phyloP scores from a whole-genome alignment of 1,139 yeast species.

The Magnusiomyces paraingens region DNA sequence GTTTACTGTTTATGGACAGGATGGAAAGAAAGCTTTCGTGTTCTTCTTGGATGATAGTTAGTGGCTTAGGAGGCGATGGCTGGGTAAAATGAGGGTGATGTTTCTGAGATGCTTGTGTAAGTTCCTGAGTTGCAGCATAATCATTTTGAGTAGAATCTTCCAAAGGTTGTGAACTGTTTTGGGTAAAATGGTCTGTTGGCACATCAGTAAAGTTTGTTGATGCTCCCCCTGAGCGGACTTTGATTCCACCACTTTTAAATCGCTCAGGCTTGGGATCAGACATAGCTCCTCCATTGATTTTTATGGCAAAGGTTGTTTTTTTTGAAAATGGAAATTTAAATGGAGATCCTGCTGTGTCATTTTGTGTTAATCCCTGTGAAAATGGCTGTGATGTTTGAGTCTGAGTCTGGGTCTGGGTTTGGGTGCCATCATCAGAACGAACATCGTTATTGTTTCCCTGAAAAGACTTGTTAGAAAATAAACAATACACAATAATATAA shows the following conservation, averaged over 20 bases:
- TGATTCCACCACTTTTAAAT: neutral
- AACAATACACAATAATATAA: neutral
- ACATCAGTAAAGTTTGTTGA: neutral
- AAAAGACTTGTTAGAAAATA: neutral
- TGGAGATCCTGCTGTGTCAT: neutral
- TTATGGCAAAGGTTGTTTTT: neutral
- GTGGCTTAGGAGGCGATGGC: neutral
- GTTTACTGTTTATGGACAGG: no score
- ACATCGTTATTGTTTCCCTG: neutral
- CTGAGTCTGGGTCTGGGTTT: constrained; percentile 2
- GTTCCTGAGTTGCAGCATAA: neutral
- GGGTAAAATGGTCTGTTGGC: neutral
- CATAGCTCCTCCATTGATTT: neutral
- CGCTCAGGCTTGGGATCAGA: neutral
- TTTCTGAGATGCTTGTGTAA: neutral
- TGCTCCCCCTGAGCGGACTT: neutral
- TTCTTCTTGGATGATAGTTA: neutral
- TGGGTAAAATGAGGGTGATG: neutral
- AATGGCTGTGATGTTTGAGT: constrained; percentile 5
- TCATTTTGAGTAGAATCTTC: neutral
- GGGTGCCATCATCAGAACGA: neutral
- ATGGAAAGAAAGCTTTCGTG: neutral
- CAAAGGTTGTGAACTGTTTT: neutral
- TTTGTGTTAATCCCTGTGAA: neutral
- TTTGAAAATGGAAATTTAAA: neutral